Percentiles rank a stretch among this genome's conserved stretches.
phyloP scores from a whole-genome alignment of 441 rosid species.

The Iberis amara region DNA sequence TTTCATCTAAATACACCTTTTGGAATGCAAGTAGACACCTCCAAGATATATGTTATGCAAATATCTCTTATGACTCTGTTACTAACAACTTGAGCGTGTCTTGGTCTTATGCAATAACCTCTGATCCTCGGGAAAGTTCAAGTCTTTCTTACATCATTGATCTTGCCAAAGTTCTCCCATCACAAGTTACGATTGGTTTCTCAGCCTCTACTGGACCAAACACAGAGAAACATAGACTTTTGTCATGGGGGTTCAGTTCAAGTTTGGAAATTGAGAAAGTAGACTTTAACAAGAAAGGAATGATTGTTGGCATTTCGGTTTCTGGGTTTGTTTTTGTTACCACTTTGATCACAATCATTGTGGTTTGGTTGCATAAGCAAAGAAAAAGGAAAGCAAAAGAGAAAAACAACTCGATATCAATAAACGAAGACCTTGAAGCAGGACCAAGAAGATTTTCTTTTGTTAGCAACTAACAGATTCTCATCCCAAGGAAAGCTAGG shows the following conservation, averaged over 20 bases:
- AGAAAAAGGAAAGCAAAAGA: conserved; percentile 23
- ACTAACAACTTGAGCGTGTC: conserved; percentile 35
- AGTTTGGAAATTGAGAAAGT: conserved; percentile 23
- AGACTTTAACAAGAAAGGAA: conserved; percentile 15
- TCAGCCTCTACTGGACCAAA: conserved; percentile 31
- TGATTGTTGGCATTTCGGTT: conserved; percentile 33
- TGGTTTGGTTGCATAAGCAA: conserved; percentile 34
- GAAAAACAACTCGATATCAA: conserved; percentile 27
- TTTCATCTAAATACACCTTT: conserved; percentile 25
- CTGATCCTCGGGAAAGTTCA: conserved; percentile 28
- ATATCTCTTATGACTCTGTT: conserved; percentile 30
- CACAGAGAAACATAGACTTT: conserved; percentile 25
- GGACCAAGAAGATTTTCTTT: conserved; percentile 54
- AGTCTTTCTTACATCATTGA: conserved; percentile 34
- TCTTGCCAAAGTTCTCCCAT: conserved; percentile 30
- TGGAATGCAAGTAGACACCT: conserved; percentile 42
- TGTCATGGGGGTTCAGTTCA: conserved; percentile 37
- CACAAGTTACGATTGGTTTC: conserved; percentile 33
- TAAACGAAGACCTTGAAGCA: conserved; percentile 49
- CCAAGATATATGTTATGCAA: conserved; percentile 31
- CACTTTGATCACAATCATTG: conserved; percentile 25
- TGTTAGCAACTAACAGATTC: conserved; percentile 48
- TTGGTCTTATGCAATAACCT: conserved; percentile 29
- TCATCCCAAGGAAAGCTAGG: conserved; percentile 43
- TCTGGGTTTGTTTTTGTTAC: conserved; percentile 31